These are phyloP conservation scores for Orbilia quercus DNA, from an alignment of 2,329 filamentous ascomycete genomes.

Conservation along the genomic window DNA sequence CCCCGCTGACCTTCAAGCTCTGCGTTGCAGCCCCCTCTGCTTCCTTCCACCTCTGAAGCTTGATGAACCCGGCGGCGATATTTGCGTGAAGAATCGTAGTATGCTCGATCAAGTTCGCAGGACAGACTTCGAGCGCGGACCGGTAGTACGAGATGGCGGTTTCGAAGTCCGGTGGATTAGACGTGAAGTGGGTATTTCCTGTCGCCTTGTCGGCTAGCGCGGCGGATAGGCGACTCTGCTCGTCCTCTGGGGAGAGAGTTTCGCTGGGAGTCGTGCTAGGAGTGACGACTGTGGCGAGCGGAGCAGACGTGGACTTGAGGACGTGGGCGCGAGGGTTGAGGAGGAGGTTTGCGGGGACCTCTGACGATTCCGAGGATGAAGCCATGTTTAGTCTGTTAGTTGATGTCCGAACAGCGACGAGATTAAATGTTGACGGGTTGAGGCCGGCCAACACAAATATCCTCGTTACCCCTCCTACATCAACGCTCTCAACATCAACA, in stretches of 20 bases:
- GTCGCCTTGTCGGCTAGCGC: conserved; percentile 31
- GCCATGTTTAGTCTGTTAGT: conserved; percentile 13
- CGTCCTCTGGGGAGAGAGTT: conserved; percentile 65
- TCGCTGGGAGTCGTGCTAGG: conserved; percentile 21
- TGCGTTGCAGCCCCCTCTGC: conserved; percentile 48
- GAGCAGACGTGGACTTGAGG: conserved; percentile 33
- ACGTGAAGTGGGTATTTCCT: conserved; percentile 51
- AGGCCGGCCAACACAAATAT: conserved; percentile 18
- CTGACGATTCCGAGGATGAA: conserved; percentile 15
- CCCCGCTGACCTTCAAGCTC: conserved; percentile 42
- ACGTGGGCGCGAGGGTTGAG: conserved; percentile 52
- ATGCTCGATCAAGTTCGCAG: conserved; percentile 24
- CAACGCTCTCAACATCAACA: background rate
- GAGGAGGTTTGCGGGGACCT: conserved; percentile 48
- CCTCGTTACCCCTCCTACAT: background rate
- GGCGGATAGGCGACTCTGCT: conserved; percentile 59
- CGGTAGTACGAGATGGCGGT: conserved; percentile 53
- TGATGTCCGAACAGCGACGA: background rate
- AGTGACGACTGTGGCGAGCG: conserved; percentile 48
- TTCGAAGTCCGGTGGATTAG: conserved; percentile 53
- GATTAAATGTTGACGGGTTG: background rate
- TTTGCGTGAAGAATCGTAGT: conserved; percentile 45
- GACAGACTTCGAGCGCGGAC: conserved; percentile 46
- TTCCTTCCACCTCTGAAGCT: conserved; percentile 53
- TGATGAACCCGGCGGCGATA: conserved; percentile 48